Evolutionary conservation across 805 yeast species (phyloP), one percentile per base, ranked within the genome.

Genomic region (Yamadazyma tumulicola): DNA sequence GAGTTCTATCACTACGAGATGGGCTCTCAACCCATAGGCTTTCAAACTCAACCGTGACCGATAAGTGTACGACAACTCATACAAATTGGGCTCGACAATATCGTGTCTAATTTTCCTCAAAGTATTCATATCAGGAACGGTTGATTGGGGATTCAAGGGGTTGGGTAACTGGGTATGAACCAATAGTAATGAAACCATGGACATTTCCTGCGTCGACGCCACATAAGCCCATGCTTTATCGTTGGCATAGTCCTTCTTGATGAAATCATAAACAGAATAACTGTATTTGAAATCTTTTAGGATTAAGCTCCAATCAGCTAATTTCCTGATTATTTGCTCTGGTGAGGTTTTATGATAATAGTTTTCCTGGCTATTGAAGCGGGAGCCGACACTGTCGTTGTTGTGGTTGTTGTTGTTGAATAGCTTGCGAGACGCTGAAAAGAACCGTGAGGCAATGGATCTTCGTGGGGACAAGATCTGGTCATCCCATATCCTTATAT

Each of bases 251-350:
- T 89, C 96, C 49, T 83, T 81, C 40, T 81, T 81, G 24, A 87
- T 69, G 32, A 85, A 55, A 40, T 91, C 97, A 54, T 91, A 91
- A 1, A 87, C 83, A 1, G 84, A 67, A 50, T 83, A 81, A 3
- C 97, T 93, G 38, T 77, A 79, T 54, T 81, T 80, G 67, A 83
- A 91, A 61, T 93, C 96, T 23, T 88, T 75, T n/a, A 89, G 60
- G 79, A 93, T 85, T 49, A 91, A 78, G 5, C 88, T 79, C 86
- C 95, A 86, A 55, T 93, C 98, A 0, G 95, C 97, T 18, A 91
- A 64, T 51, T 84, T 82, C 32, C 97, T 67, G 18, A 88, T 69
- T 27, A 76, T 69, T 52, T 85, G 83, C 47, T 87, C 96, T 1
- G 80, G 72, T 0, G 87, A 67, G 2, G 74, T 65, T 8, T 77